Conservation (phyloP, 441 rosid genomes). For the Gossypium davidsonii region DNA sequence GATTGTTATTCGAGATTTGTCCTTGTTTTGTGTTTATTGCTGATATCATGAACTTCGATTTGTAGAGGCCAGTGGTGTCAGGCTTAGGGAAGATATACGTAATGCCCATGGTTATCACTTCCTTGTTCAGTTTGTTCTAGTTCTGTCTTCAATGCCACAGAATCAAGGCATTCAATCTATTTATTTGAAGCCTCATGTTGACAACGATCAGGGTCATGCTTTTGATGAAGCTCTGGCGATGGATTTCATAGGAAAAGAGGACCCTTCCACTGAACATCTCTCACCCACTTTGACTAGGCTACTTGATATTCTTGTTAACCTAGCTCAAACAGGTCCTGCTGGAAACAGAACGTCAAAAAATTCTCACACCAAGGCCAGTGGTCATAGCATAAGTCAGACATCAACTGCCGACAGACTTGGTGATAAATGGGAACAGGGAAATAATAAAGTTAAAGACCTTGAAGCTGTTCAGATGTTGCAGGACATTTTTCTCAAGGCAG, state of each 20-base stretch:
- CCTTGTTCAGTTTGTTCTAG: constrained; percentile 95
- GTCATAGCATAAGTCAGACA: constrained; percentile 11
- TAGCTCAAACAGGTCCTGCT: constrained; percentile 88
- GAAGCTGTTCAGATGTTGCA: constrained; percentile 99
- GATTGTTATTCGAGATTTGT: constrained; percentile 1
- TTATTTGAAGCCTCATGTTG: constrained; percentile 27
- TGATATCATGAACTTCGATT: constrained; percentile 37
- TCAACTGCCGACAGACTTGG: constrained; percentile 17
- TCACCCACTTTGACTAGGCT: constrained; percentile 87
- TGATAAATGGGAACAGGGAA: constrained; percentile 85
- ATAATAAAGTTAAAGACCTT: constrained; percentile 89
- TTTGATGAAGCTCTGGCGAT: constrained; percentile 23
- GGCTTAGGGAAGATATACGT: constrained; percentile 97
- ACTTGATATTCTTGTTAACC: constrained; percentile 97
- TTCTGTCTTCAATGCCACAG: constrained; percentile 65
- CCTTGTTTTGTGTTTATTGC: constrained; percentile 14
- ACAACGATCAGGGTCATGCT: constrained; percentile 28
- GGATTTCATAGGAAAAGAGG: constrained; percentile 36
- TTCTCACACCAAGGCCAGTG: constrained; percentile 39
- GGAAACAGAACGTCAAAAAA: constrained; percentile 60
- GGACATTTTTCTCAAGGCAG: constrained; percentile 95
- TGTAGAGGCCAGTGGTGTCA: constrained; percentile 90
- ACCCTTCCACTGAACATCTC: constrained; percentile 42
- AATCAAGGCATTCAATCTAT: constrained; percentile 32
- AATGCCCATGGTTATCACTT: constrained; percentile 99